Evolutionary conservation across 139 green algal species (phyloP).

Genomic region (Auxenochlorella protothecoides): DNA sequence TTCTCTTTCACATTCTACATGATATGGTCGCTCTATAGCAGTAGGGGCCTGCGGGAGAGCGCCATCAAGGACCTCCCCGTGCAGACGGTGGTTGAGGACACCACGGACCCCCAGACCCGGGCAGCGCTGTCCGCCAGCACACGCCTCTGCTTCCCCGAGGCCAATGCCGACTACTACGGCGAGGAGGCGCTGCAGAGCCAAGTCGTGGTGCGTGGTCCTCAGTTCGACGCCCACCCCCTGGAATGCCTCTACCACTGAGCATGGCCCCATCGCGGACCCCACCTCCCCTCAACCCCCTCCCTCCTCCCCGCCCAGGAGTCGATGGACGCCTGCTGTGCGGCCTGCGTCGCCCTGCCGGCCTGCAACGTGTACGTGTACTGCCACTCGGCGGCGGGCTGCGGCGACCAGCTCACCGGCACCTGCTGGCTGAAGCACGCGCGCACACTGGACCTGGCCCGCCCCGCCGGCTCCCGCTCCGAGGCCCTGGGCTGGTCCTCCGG

Average conservation of each 20-base stretch:
- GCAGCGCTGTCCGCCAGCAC: too few species aligned
- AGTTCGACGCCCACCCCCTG: too few species aligned
- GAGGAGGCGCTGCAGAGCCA: background rate
- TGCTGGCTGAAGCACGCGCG: conserved; percentile 29
- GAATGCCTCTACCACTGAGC: too few species aligned
- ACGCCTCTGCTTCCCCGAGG: conserved; percentile 4
- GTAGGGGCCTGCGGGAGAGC: too few species aligned
- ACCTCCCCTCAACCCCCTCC: too few species aligned
- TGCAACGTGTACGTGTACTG: conserved; percentile 29
- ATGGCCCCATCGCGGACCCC: too few species aligned
- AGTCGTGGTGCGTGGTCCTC: too few species aligned
- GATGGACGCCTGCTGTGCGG: conserved; percentile 11
- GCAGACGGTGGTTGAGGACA: too few species aligned
- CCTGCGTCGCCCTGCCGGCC: conserved; percentile 1
- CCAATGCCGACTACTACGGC: conserved; percentile 23
- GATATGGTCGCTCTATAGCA: too few species aligned
- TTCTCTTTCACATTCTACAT: too few species aligned
- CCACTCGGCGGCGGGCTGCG: conserved; percentile 2
- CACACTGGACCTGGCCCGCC: conserved; percentile 3
- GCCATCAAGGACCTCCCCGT: too few species aligned
- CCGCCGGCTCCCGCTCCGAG: background rate
- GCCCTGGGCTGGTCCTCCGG: conserved; percentile 39
- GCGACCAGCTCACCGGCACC: background rate
- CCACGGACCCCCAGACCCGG: too few species aligned
- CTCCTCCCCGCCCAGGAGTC: background rate